Base-by-base conservation (phyloP, 495 filamentous ascomycete genomes). In the Mytilinidion resinicola region DNA sequence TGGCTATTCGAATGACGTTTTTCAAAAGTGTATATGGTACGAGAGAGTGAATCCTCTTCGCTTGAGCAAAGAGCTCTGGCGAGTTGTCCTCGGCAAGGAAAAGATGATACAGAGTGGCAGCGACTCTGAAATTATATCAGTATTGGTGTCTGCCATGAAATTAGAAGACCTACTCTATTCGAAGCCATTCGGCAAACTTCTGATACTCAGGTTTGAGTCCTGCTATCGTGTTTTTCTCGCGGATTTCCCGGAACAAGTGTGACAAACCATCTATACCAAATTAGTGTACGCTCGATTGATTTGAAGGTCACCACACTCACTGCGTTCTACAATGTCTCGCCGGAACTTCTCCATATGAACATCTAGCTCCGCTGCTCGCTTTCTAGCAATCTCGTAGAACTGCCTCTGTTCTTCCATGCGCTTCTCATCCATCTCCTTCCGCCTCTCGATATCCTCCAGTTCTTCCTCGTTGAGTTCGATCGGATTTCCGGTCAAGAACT, bases 31-130 rank as follows among this genome's bases (percentile, higher is more conserved):
- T 87, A 68, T 98, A 98, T 0, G 93, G 93, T 35, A 97, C 85
- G 49, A 96, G 78, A 0, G 90, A 93, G 67, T 98, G 93, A 37
- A 97, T 96, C 57, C 85, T 80, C 73, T 92, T 96, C 2, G 85
- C 85, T 68, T 97, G 95, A 3, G 91, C 91, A 72, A 97, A 96
- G 36, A 98, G 69, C 63, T 98, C 93, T 8, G 91, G 89, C 3
- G 91, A 96, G 71, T 98, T 98, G 68, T 98, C 93, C 70, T 98
- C 93, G 37, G 93, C 93, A 41, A 98, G 80, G 79, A 98, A 98
- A 34, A 98, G 76, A 71, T 98, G 93, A 70, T 98, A 98, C 37
- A 98, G 82, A 12, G 93, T 96, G 20, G 93, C 93, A 7, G 93
- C 93, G 42, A 98, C 86, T 72, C 46, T 49, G 15, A 6, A 49